Conservation (phyloP, 257 asterid species). For the Mentha longifolia region DNA sequence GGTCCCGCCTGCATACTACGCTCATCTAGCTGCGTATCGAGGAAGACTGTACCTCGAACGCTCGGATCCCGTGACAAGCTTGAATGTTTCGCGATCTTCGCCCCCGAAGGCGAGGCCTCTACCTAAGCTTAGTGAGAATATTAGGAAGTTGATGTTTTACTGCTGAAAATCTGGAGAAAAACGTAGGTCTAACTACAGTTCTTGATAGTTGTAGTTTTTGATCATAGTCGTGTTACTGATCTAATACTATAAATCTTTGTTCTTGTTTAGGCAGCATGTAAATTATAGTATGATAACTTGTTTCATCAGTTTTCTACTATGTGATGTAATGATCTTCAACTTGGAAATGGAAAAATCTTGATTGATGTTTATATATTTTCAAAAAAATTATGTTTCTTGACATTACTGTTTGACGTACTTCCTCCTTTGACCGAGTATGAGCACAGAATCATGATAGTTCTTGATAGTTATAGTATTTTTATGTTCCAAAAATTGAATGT, state of each 20-base stretch:
- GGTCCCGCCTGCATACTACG: constrained; percentile 95
- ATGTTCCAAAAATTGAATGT: too few relatives aligned
- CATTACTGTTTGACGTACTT: too few relatives aligned
- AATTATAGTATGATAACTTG: background rate
- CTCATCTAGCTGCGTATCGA: constrained; percentile 94
- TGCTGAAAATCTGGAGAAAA: constrained; percentile 47
- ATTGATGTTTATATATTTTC: background rate
- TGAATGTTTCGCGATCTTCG: constrained; percentile 56
- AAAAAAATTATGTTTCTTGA: too few relatives aligned
- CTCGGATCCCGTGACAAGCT: constrained; percentile 37
- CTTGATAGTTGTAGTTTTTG: background rate
- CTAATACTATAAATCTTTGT: background rate
- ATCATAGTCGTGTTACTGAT: background rate
- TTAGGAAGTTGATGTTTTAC: constrained; percentile 90
- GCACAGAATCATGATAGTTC: too few relatives aligned
- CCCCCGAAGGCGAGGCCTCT: constrained; percentile 70
- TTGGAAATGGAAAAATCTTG: background rate
- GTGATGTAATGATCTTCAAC: constrained; percentile 11
- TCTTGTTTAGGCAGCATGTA: constrained; percentile 1
- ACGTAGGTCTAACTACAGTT: background rate
- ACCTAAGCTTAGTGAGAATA: constrained; percentile 79
- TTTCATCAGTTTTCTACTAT: background rate
- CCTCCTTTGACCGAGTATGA: too few relatives aligned
- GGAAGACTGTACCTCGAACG: constrained; percentile 85
- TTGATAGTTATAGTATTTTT: too few relatives aligned